Evolutionary conservation across 2,329 filamentous ascomycete species (phyloP), one percentile per base, ranked within the genome.

Genomic region (Fusarium avenaceum): DNA sequence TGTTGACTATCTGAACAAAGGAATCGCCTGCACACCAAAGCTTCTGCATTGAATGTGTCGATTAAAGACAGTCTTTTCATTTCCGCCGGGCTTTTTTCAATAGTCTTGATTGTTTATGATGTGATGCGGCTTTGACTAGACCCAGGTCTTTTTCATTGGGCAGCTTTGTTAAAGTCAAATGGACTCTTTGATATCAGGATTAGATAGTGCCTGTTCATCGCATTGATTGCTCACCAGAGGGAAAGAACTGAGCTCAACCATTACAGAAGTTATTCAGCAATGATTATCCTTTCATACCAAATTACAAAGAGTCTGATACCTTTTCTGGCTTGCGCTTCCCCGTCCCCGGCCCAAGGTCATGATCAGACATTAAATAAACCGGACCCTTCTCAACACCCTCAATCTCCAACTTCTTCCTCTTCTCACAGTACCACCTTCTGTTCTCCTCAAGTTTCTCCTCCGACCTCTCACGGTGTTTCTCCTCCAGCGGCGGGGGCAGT

Each of bases 341-440:
- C 3, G 19, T 13, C 14, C 26, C 55, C 3, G n/a, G 30, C 0
- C 54, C 48, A 2, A 65, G 48, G 9, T 65, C 55, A 14, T 50
- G 30, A 9, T 60, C 49, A 1, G 49, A 48, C 63, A 55, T 50
- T 6, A 60, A 38, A 26, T 35, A 60, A 17, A 47, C 48, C 1
- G 48, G 38, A 30, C 20, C 26, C 15, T 17, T 32, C 1, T 6
- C 9, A 10, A 30, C 14, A 7, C 40, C 30, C 3, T 45, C 54
- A 14, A 24, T 7, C 3, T 57, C 40, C 35, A 57, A 38, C 46
- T 30, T 43, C 17, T 26, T 45, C 19, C 26, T 51, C 19, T 26
- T 47, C 33, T 51, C 33, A 26, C 38, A 24, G 3, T 50, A 57
- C 20, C 3, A 15, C n/a, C 32, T 48, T 14, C 33, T 51, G 6